These are phyloP conservation scores for Skeletonema costatum DNA, from an alignment of 108 stramenopile species.

Conservation along the genomic window DNA sequence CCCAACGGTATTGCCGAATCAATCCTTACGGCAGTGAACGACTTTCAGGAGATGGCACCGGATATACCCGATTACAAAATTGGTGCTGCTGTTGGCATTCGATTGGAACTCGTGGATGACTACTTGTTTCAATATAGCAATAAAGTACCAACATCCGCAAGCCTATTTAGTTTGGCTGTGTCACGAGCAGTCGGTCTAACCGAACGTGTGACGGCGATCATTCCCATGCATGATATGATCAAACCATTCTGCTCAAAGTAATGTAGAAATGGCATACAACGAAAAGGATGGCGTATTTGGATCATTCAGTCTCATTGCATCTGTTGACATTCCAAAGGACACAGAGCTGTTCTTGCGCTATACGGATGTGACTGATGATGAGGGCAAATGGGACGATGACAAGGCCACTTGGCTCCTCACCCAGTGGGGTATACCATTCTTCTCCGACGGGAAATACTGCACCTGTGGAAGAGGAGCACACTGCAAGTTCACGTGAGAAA, in stretches of 20 bases:
- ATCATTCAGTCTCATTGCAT: constrained; percentile 37
- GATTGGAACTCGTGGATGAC: constrained; percentile 38
- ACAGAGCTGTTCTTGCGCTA: constrained; percentile 43
- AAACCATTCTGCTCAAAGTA: constrained; percentile 55
- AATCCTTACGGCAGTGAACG: constrained; percentile 15
- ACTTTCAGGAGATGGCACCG: constrained; percentile 43
- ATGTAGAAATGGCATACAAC: constrained; percentile 36
- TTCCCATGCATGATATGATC: constrained; percentile 67
- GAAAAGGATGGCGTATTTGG: constrained; percentile 32
- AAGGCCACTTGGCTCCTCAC: constrained; percentile 48
- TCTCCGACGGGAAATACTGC: neutral
- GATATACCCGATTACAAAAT: constrained; percentile 36
- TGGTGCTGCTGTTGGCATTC: constrained; percentile 43
- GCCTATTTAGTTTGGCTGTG: constrained; percentile 37
- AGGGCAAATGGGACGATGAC: constrained; percentile 48
- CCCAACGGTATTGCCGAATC: neutral
- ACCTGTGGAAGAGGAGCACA: no score
- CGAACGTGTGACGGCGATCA: constrained; percentile 32
- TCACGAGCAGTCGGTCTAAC: constrained; percentile 51
- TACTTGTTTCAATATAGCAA: constrained; percentile 22
- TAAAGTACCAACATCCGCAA: constrained; percentile 30
- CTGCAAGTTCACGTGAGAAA: no score
- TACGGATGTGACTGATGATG: constrained; percentile 19
- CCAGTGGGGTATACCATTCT: constrained; percentile 57
- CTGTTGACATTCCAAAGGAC: constrained; percentile 33